Evolutionary conservation across 345 rosid genomes (phyloP), one percentile per base, ranked within the genome.

Genomic region (Brassica rapa): DNA sequence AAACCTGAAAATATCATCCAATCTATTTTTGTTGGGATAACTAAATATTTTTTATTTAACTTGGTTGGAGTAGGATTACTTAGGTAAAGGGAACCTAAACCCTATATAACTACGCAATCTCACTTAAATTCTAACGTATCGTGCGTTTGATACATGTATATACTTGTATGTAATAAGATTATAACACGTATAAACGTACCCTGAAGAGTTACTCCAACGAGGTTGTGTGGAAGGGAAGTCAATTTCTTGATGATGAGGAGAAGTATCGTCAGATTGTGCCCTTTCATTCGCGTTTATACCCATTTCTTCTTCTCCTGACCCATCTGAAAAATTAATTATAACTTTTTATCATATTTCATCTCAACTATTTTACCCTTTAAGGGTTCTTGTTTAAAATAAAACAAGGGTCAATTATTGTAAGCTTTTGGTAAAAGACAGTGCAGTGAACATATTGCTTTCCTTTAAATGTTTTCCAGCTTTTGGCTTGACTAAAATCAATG

Each of bases 191-290:
- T 61, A 70, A 62, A 78, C 71, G 70, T 87, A 91, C 97, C 97
- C 86, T 63, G 93, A 91, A 72, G 91, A 86, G 81, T 91, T 90
- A 73, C 90, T 87, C 94, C 97, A 90, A 3, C 86, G 86, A 73
- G 88, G 83, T 15, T 84, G 80, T 70, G 84, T 43, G 27, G 88
- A 81, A 62, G 90, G 74, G 57, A 67, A 72, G 64, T 88, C 87
- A 62, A 85, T 65, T 73, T 90, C 91, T 72, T 83, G 90, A 29
- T 76, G 86, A 27, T 76, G 86, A 27, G 68, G 70, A 49, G 89
- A 78, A 10, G 75, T 78, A 25, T 87, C 89, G 33, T 86, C 88
- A 16, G 83, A 66, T 70, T 67, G 71, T 35, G 86, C 87, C 77
- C 84, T 84, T 77, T 71, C 77, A 25, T 77, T 85, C 25, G 81